These are phyloP conservation scores for Aspergillus campestris DNA, from an alignment of 495 filamentous ascomycete genomes.

Conservation along the genomic window DNA sequence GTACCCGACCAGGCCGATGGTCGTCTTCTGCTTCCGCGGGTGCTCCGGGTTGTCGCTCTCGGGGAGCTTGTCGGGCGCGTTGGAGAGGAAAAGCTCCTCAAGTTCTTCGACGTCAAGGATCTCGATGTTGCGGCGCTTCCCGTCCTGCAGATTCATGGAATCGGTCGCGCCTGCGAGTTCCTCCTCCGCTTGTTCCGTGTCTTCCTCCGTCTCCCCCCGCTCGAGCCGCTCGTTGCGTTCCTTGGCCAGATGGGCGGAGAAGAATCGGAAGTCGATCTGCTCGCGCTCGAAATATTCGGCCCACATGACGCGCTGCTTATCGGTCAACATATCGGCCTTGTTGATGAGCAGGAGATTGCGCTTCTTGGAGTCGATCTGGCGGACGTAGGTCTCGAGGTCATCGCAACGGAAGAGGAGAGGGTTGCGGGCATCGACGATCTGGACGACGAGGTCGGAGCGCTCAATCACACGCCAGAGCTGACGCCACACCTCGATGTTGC, in stretches of 20 bases:
- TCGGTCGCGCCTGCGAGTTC: constrained; percentile 29
- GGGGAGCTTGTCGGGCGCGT: constrained; percentile 47
- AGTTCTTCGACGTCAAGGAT: constrained; percentile 90
- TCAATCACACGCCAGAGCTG: constrained; percentile 99
- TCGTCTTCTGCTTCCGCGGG: constrained; percentile 50
- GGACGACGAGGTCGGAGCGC: constrained; percentile 88
- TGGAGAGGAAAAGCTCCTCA: constrained; percentile 75
- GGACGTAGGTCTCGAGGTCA: constrained; percentile 88
- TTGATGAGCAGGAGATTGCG: constrained; percentile 91
- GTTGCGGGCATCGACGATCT: constrained; percentile 97
- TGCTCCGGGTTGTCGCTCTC: constrained; percentile 31
- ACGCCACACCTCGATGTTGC: constrained; percentile 96
- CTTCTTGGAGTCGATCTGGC: constrained; percentile 82
- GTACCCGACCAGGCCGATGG: constrained; percentile 94
- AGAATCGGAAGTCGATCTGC: constrained; percentile 84
- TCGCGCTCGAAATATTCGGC: constrained; percentile 77
- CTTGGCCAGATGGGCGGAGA: constrained; percentile 88
- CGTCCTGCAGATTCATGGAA: constrained; percentile 32
- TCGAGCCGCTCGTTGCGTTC: constrained; percentile 62
- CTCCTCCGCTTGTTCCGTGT: constrained; percentile 40
- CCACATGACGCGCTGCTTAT: constrained; percentile 77
- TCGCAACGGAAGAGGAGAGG: constrained; percentile 90
- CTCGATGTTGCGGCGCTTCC: constrained; percentile 45
- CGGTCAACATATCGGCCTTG: constrained; percentile 99
- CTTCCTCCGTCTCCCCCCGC: constrained; percentile 39